Evolutionary conservation across 2,329 filamentous ascomycete genomes (phyloP), one percentile per base, ranked within the genome.

Genomic region (Penicillium sp.): DNA sequence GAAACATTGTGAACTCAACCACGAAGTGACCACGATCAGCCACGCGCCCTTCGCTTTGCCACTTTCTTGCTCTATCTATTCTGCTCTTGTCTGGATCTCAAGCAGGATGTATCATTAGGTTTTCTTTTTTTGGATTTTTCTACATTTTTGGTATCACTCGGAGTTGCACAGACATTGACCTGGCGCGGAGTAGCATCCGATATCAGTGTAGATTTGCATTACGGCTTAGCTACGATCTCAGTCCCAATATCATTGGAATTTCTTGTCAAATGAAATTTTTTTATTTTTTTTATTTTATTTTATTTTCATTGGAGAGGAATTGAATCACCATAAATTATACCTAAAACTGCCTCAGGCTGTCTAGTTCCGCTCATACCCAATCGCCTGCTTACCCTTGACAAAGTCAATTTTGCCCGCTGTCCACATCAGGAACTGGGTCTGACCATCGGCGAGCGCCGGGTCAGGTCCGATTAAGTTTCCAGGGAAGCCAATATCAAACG

Each of bases 401-500:
- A 54, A 64, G 22, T 63, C 62, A 31, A 62, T 13, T 4, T 47
- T 36, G 10, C 57, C 61, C 46, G 42, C 52, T 2, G 53, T 24
- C 2, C 31, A 46, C 38, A 56, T 30, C 44, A 62, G 24, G 1
- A 45, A 22, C 14, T 4, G n/a, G 2, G 33, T 13, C 42, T 57
- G 40, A 2, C 64, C 65, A 25, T 61, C 60, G 4, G 53, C 62
- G 10, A 55, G 56, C 30, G 54, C 62, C 5, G 67, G 67, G 51
- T 70, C 60, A 11, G 31, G 35, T 5, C 66, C 66, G 33, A 88
- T 66, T 59, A 90, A 82, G 64, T 74, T 81, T 54, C 77, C 72
- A 0, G 88, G 88, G 69, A 90, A 91, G 0, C 86, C 87, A 35
- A 82, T 63, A 44, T 89, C 81, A 56, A 90, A 88, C 0, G 76